A percentile compares a stretch with the other conserved stretches of the same genome.
Conservation (phyloP, 139 green algal genomes). For the Closterium sp. region DNA sequence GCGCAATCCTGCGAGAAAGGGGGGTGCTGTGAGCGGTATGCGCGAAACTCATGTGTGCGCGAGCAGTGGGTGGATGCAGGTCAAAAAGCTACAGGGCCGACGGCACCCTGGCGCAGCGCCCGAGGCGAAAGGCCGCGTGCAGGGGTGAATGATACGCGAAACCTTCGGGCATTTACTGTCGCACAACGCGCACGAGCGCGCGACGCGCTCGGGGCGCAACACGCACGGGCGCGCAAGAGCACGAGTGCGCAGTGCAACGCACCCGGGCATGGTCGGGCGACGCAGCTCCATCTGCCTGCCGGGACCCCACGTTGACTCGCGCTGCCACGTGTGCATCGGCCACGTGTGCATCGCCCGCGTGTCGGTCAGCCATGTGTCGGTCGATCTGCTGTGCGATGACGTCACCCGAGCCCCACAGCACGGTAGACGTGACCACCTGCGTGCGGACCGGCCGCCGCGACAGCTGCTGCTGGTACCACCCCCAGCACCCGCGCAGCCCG, state of each 20-base stretch:
- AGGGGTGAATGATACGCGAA: no score
- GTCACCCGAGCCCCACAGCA: constrained; percentile 36
- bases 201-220: no score
- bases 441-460: constrained; percentile 13
- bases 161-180: no score
- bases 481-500: constrained; percentile 7
- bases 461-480: constrained; percentile 47
- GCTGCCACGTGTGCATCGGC: background rate
- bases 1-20: background rate
- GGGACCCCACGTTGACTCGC: background rate
- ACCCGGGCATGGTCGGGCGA: background rate
- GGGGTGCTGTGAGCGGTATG: background rate
- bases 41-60: background rate
- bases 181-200: no score
- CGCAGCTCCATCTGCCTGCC: background rate
- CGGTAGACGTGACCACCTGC: constrained; percentile 7
- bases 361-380: background rate
- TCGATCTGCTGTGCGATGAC: constrained; percentile 37
- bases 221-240: no score
- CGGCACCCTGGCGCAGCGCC: no score
- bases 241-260: background rate
- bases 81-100: no score
- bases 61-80: background rate
- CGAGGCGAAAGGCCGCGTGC: no score
- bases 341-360: background rate